Conservation (phyloP, 805 yeast species). For the Hanseniaspora thailandica region DNA sequence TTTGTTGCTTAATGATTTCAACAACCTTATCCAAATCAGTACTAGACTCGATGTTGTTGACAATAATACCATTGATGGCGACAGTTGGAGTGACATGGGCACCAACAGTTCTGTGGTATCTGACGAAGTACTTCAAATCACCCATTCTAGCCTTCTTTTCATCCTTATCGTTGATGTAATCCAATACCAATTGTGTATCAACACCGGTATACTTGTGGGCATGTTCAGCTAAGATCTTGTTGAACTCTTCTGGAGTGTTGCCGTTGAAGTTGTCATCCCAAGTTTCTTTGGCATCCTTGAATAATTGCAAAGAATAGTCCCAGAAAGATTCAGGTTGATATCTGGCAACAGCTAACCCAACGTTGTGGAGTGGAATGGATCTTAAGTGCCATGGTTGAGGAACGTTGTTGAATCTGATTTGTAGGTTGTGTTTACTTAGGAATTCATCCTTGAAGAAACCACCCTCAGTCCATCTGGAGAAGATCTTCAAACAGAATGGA, state of each 20-base stretch:
- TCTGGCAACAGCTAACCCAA: conserved; percentile 56
- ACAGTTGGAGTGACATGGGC: conserved; percentile 82
- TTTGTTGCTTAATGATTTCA: conserved; percentile 19
- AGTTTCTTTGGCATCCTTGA: conserved; percentile 41
- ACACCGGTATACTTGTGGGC: conserved; percentile 35
- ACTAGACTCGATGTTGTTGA: conserved; percentile 49
- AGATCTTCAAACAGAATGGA: conserved; percentile 59
- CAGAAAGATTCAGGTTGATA: conserved; percentile 44
- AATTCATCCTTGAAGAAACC: conserved; percentile 43
- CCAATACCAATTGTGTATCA: conserved; percentile 26
- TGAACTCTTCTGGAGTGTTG: conserved; percentile 44
- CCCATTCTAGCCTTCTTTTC: conserved; percentile 29
- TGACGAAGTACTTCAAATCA: conserved; percentile 64
- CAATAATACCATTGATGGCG: conserved; percentile 53
- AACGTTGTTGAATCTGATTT: conserved; percentile 56
- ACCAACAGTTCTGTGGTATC: conserved; percentile 62
- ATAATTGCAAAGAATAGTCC: conserved; percentile 45
- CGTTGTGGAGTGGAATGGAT: conserved; percentile 57
- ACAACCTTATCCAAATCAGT: conserved; percentile 36
- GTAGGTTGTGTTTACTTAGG: conserved; percentile 39
- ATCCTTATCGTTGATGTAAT: conserved; percentile 24
- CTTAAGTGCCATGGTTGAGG: conserved; percentile 90
- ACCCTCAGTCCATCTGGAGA: conserved; percentile 40
- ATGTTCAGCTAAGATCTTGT: conserved; percentile 41
- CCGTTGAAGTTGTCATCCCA: conserved; percentile 48